Base-by-base conservation (phyloP, 805 yeast species). In the Kregervanrija delftensis region DNA sequence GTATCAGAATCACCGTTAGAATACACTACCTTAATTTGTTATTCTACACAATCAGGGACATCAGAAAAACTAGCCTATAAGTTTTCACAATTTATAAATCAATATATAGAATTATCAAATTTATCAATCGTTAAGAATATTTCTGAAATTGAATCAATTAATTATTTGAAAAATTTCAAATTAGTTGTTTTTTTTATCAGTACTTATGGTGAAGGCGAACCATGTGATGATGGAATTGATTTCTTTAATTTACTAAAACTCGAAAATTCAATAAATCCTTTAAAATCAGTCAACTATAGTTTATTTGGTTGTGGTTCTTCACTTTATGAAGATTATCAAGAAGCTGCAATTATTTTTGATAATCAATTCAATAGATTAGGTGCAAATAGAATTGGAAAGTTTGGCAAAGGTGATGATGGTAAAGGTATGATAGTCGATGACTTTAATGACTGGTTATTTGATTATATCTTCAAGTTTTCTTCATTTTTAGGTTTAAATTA, bases 151-250 rank as follows among this genome's bases (percentile, higher is more conserved):
- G 17, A 15, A 15, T 13, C 34, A 32, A 36, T 40, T 30, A 41
- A 38, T 5, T 37, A 36, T 35, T 34, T 35, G 28, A 28, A 14
- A 30, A 30, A 22, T 3, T 40, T 14, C 14, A 36, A 37, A 3
- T 33, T 55, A 2, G 60, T 65, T 30, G 63, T 73, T 42, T 81
- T 90, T 57, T 74, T 90, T 57, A 68, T 91, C 59, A 88, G 97
- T 28, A 85, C 96, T 8, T 89, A 90, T 58, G 98, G 98, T 49
- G 97, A 91, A 64, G 98, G 98, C 57, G 98, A 91, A 61, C 95
- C 95, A 52, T 90, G 98, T 30, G 96, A 90, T 60, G 86, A 86
- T 56, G 91, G 95, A 4, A 72, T 76, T 30, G 76, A 74, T 15
- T 83, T 89, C 57, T 81, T 74, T 58, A 79, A 78, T 40, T 73